Evolutionary conservation across 306 rosid genomes (phyloP).

Genomic region (Medicago lupulina): DNA sequence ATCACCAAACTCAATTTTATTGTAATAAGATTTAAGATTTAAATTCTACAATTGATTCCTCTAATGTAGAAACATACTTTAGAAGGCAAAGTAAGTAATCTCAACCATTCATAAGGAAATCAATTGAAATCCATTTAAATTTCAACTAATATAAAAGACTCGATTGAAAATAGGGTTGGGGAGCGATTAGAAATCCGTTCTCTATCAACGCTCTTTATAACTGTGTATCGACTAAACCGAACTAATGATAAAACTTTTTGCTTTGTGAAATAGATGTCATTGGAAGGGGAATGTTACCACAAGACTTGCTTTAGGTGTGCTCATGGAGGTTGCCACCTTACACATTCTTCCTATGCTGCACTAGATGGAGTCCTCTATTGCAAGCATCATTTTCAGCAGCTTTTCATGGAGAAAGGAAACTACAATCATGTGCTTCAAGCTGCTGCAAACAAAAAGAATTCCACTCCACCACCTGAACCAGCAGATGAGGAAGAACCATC

Average conservation of each 20-base stretch:
- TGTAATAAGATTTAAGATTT: too few relatives aligned
- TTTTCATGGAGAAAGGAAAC: conserved; percentile 95
- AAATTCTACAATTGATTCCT: neutral
- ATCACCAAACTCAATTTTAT: conserved; percentile 1
- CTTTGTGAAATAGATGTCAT: conserved; percentile 53
- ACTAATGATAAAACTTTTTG: conserved; percentile 3
- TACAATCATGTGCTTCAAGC: conserved; percentile 77
- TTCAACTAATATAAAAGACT: neutral
- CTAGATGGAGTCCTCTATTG: conserved; percentile 94
- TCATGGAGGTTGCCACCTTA: conserved; percentile 90
- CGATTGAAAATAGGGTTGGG: neutral
- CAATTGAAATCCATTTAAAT: neutral
- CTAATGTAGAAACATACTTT: too few relatives aligned
- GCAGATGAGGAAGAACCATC: conserved; percentile 38
- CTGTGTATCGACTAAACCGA: neutral
- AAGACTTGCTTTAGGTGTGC: conserved; percentile 96
- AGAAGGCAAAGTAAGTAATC: too few relatives aligned
- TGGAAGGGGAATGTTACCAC: conserved; percentile 93
- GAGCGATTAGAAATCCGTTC: neutral
- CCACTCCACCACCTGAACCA: conserved; percentile 54
- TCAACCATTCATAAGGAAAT: too few relatives aligned
- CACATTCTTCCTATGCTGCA: conserved; percentile 88
- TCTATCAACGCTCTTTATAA: neutral
- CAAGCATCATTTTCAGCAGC: conserved; percentile 88
- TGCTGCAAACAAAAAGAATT: conserved; percentile 61